A percentile compares a stretch with the other conserved stretches of the same genome.
These are phyloP conservation scores for Neofusicoccum cordaticola DNA, from an alignment of 2,329 filamentous ascomycete genomes.

Conservation along the genomic window DNA sequence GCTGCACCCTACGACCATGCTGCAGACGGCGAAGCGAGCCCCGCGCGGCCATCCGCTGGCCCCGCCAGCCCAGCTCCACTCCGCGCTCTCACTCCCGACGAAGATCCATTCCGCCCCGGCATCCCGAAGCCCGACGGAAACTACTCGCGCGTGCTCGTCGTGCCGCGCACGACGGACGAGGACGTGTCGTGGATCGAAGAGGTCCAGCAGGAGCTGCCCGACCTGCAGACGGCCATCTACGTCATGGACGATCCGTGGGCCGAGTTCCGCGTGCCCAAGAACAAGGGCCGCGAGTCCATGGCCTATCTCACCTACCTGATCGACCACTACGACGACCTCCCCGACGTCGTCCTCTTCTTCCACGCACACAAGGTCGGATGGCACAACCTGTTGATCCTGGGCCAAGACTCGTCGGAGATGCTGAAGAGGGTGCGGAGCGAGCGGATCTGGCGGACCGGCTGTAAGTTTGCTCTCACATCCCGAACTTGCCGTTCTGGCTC, in stretches of 20 bases:
- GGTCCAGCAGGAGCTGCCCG: constrained; percentile 27
- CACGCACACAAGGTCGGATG: constrained; percentile 55
- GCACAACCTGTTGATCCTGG: constrained; percentile 59
- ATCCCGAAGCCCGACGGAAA: constrained; percentile 33
- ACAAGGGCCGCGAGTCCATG: constrained; percentile 63
- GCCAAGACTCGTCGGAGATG: constrained; percentile 50
- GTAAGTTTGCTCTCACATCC: neutral
- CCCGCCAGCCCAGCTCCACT: constrained; percentile 9
- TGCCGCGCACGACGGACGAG: constrained; percentile 38
- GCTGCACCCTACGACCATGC: neutral
- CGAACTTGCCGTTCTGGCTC: constrained; percentile 53
- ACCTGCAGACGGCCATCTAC: constrained; percentile 46
- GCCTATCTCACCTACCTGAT: constrained; percentile 62
- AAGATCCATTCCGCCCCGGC: constrained; percentile 17
- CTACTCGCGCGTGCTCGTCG: constrained; percentile 35
- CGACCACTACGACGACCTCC: constrained; percentile 58
- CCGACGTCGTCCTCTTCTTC: constrained; percentile 60
- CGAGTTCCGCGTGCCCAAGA: constrained; percentile 52
- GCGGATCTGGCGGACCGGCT: constrained; percentile 50
- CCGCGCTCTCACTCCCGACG: constrained; percentile 2
- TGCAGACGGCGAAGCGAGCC: neutral
- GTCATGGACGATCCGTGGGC: constrained; percentile 52
- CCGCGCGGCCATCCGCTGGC: neutral
- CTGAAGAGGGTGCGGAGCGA: constrained; percentile 52
- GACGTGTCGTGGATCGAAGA: constrained; percentile 35